Evolutionary conservation across 352 stramenopile genomes (phyloP), one percentile per base, ranked within the genome.

Genomic region (Phytopythium delawarense): DNA sequence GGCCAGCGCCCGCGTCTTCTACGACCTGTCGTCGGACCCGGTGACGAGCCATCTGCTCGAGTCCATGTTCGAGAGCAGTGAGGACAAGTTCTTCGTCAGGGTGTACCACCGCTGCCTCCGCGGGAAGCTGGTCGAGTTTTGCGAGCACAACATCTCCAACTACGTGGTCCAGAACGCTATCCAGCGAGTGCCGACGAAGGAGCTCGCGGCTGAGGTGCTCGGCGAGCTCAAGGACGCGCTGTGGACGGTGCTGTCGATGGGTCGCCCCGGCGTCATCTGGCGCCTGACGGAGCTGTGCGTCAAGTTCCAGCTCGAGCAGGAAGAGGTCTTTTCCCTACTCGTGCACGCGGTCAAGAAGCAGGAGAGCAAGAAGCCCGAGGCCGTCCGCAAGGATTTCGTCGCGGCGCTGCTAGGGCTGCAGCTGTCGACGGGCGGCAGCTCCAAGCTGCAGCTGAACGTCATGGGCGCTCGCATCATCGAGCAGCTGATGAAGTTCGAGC

Each of bases 81-180:
- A 75, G 55, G 78, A 90, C 72, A 78, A 76, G 20, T 82, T 92
- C 64, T 94, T 91, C 42, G 64, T 68, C 0, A 81, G 78, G 55
- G 60, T 94, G 28, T 92, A 87, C 59, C 65, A 66, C n/a, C 81
- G 83, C 21, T 92, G 81, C 58, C 39, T 94, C 23, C 65, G 78
- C 28, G 65, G 71, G 34, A 82, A 84, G 42, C 70, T 94, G 65
- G 63, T 92, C 46, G 78, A 89, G 59, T 87, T 92, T 37, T 72
- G 70, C 7, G 65, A 92, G 66, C 82, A 94, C 63, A 73, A 70
- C 46, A 89, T 94, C 57, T 76, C 82, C 16, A 94, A 94, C 64
- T 94, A 91, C 55, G 85, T 94, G n/a, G 76, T 94, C 8, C 85
- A 94, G 64, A 70, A 91, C 49, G 79, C 69, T 12, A 79, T 94